Evolutionary conservation across 148 eudicot genomes (phyloP).

Genomic region (Polygonum aviculare): DNA sequence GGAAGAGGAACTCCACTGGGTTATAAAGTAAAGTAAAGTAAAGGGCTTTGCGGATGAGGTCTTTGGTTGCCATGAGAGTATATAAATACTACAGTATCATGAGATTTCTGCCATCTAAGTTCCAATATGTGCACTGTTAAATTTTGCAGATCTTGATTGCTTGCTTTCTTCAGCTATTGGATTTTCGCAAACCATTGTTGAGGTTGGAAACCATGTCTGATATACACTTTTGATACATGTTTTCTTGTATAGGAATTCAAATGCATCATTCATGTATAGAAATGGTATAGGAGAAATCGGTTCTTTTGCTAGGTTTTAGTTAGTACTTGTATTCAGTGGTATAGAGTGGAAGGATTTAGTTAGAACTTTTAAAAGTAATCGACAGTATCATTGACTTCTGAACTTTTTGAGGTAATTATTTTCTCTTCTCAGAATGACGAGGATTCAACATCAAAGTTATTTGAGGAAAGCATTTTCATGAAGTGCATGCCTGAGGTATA

Average conservation of each 20-base stretch:
- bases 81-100: not conserved
- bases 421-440: constrained; percentile 23
- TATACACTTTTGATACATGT: not conserved
- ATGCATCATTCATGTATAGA: not conserved
- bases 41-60: not conserved
- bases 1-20: too few relatives aligned
- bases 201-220: constrained; percentile 19
- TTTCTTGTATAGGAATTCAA: not conserved
- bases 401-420: not conserved
- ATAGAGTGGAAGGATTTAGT: not conserved
- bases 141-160: constrained; percentile 34
- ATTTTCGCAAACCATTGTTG: constrained; percentile 20
- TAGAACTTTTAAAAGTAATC: not conserved
- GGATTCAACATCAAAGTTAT: constrained; percentile 15
- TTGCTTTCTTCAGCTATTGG: constrained; percentile 27
- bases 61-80: not conserved
- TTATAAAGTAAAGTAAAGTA: too few relatives aligned
- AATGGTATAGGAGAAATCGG: not conserved
- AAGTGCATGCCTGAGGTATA: constrained; percentile 38
- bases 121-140: not conserved
- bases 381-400: not conserved
- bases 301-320: not conserved
- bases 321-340: not conserved
- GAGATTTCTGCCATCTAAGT: not conserved
- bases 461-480: constrained; percentile 17